These are phyloP conservation scores for Diplodia scrobiculata DNA, from an alignment of 2,329 filamentous ascomycete genomes.

Conservation along the genomic window DNA sequence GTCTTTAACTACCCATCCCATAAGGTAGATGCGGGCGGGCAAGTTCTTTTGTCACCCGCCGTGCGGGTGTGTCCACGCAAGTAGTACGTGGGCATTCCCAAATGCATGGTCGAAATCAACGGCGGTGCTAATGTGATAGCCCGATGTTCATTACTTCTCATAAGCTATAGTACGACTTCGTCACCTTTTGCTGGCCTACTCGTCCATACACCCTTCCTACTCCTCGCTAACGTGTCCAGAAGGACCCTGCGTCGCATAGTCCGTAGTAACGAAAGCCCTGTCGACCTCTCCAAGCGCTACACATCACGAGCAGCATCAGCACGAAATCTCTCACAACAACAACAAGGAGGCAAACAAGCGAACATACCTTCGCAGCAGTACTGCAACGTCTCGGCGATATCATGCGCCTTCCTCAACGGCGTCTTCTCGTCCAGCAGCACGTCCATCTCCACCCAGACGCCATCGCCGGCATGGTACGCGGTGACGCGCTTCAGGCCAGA, in stretches of 20 bases:
- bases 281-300: constrained; percentile 53
- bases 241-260: constrained; percentile 50
- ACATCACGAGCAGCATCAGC: not conserved
- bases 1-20: no score
- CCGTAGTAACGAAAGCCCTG: constrained; percentile 55
- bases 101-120: no score
- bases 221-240: constrained; percentile 45
- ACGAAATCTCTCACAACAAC: constrained; percentile 38
- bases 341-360: constrained; percentile 32
- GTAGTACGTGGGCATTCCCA: no score
- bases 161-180: no score
- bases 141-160: no score
- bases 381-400: constrained; percentile 65
- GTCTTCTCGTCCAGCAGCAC: constrained; percentile 59
- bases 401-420: constrained; percentile 57
- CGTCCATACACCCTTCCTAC: not conserved
- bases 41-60: no score
- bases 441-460: constrained; percentile 65
- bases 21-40: no score
- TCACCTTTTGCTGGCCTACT: no score
- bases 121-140: no score
- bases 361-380: constrained; percentile 59
- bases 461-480: constrained; percentile 64
- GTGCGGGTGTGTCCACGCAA: no score
- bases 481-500: constrained; percentile 58